Evolutionary conservation across 805 yeast genomes (phyloP), one percentile per base, ranked within the genome.

Genomic region (Clavispora fructus): DNA sequence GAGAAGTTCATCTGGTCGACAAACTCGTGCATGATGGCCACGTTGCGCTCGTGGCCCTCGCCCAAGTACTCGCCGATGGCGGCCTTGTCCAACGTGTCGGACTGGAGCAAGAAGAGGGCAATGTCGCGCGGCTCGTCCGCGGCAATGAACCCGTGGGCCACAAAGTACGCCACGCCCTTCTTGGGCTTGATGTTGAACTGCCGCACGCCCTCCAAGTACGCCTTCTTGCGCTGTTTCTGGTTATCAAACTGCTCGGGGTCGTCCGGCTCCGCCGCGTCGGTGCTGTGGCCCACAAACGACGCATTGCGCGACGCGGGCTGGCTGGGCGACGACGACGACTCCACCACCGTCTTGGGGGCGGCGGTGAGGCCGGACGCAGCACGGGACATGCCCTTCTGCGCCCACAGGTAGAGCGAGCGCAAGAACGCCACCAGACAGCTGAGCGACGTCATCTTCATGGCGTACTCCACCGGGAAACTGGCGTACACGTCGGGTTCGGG

Each of bases 31-130:
- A 92, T 90, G 33, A 85, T 80, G 4, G 84, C 82, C 50, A 88
- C 79, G 61, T 88, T 85, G 41, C 75, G 74, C 11, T 84, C 87
- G 52, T 83, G 83, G 31, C 92, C 95, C 57, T 87, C 97, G 44
- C 99, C 99, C 48, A 94, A 70, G 61, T 75, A 94, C 58, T 92
- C 98, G 44, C 99, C 99, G 47, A 95, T 75, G 7, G 79, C 79
- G 0, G 91, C 76, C 61, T 91, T 85, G 60, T 90, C 96, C 44
- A 94, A 70, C 0, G 92, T 87, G 37, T 83, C 89, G 4, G 85
- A 84, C 19, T 67, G 69, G 40, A 88, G 65, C 44, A 94, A 67
- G 64, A 94, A 89, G 47, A 67, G 61, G 0, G 97, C 98, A 52
- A 94, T 80, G 8, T 80, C 82, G 5, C 58, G 59, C 1, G 97